Evolutionary conservation across 2,329 filamentous ascomycete genomes (phyloP).

Genomic region (Fusarium sp.): DNA sequence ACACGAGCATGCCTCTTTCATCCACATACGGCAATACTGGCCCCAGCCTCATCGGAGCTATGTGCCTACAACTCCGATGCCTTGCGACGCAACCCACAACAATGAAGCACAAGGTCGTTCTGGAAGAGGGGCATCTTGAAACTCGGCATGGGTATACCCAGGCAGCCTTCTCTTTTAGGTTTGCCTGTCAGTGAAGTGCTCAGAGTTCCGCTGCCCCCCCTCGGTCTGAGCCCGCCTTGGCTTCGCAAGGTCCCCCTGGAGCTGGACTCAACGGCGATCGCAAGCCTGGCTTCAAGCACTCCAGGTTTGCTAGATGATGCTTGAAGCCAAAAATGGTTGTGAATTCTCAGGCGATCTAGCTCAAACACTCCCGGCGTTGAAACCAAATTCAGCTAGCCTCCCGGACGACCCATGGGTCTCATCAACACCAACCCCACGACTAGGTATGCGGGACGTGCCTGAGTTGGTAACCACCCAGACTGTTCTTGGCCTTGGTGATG

Average conservation of each 20-base stretch:
- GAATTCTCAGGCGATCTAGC: conserved; percentile 9
- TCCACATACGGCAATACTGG: neutral
- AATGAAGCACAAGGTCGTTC: neutral
- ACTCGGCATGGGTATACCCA: neutral
- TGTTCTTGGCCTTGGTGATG: neutral
- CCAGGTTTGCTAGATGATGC: conserved; percentile 12
- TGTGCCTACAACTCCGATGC: neutral
- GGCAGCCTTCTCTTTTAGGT: neutral
- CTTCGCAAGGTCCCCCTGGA: neutral
- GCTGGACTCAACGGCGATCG: neutral
- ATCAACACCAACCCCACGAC: conserved; percentile 18
- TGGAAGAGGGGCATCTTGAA: conserved; percentile 4
- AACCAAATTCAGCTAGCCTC: conserved; percentile 35
- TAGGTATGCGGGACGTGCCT: conserved; percentile 19
- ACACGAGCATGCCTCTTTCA: neutral
- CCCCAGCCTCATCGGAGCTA: conserved; percentile 12
- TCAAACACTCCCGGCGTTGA: conserved; percentile 32
- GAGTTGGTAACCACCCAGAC: conserved; percentile 23
- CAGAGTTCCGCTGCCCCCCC: neutral
- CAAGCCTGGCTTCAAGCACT: neutral
- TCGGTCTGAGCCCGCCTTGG: neutral
- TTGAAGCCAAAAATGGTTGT: conserved; percentile 1
- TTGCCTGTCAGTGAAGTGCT: neutral
- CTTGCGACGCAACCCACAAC: conserved; percentile 6
- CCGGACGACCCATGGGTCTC: conserved; percentile 2